Evolutionary conservation across 345 rosid species (phyloP), one percentile per base, ranked within the genome.

Genomic region (Linum tenue): DNA sequence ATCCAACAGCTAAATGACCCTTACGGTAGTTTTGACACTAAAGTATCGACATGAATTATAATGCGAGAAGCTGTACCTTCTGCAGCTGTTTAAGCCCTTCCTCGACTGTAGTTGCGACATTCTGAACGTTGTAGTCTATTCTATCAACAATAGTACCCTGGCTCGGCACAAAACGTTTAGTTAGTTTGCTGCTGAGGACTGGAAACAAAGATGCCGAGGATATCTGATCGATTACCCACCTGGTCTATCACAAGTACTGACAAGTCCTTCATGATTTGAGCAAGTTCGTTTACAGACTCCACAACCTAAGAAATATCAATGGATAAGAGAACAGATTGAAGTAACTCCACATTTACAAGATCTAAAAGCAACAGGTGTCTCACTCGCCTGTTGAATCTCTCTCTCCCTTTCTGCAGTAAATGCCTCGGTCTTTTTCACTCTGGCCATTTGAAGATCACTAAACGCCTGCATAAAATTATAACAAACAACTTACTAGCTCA

Each of bases 241-340:
- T 95, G 99, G 72, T 95, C 99, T 79, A 95, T 95, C 56, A 95
- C 95, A 56, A 95, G 96, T 44, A 89, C 86, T 0, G 99, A 95
- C 38, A 95, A 82, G 80, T 95, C 99, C 78, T 91, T 95, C 99
- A 95, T 91, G 63, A 95, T 87, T 80, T 91, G 99, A 66, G 97
- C 99, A 41, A 95, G 95, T 74, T 95, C 99, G 39, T 83, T 86
- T 72, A 95, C 99, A 1, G 97, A 95, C 76, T 91, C 95, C 67
- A 89, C 95, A 64, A 91, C 99, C 99, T 95, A 75, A 56, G 69
- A 66, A n/a, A 56, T 16, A 59, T n/a, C 55, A 48, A 12, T 48
- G 15, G 15, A 48, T 48, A 48, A 55, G 41, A 69, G 9, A 48
- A 66, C 3, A 39, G 42, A 5, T 56, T 36, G 63, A 41, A 8